Evolutionary conservation across 257 asterid genomes (phyloP), one percentile per base, ranked within the genome.

Genomic region (Anisodus tanguticus): DNA sequence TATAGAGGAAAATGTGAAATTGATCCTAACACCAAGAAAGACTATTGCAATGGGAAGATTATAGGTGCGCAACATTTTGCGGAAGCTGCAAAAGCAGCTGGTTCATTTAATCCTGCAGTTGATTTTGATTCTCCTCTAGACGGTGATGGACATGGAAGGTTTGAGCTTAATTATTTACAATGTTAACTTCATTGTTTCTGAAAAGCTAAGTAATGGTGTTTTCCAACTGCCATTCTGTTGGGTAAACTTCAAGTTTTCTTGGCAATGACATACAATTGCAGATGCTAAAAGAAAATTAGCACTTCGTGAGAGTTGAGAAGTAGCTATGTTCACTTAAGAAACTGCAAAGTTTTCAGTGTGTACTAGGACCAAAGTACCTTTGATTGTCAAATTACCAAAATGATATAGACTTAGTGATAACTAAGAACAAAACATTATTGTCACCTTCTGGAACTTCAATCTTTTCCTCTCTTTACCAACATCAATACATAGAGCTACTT

Each of bases 111-210:
- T 89, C 89, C 97, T 7, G 92, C 87, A 4, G 26, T 93, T 19
- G 98, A 97, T 85, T 97, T 89, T 69, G 99, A 94, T 92, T 95
- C 98, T 86, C 97, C 97, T 31, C 86, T 95, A 43, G 99, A 97
- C 76, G 99, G 99, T 15, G 99, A 97, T 90, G 99, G 99, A 47
- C 99, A 97, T 84, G 99, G 99, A 91, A 97, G 99, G 99, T 97
- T 84, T 57, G 88, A 57, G 37, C 83, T 77, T 54, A 77, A 9
- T 77, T 53, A 43, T 51, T 81, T 53, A 77, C 3, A 49, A 31
- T 53, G 49, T 53, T 77, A 54, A 77, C 26, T 53, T 53, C 15
- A 53, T 26, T 77, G 45, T 77, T 8, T 77, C 53, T 15, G 53
- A 53, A 53, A 45, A 53, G 63, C 19, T 53, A 76, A 76, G 22